Evolutionary conservation across 2,329 filamentous ascomycete species (phyloP), one percentile per base, ranked within the genome.

Genomic region (Pyrenophora teres): DNA sequence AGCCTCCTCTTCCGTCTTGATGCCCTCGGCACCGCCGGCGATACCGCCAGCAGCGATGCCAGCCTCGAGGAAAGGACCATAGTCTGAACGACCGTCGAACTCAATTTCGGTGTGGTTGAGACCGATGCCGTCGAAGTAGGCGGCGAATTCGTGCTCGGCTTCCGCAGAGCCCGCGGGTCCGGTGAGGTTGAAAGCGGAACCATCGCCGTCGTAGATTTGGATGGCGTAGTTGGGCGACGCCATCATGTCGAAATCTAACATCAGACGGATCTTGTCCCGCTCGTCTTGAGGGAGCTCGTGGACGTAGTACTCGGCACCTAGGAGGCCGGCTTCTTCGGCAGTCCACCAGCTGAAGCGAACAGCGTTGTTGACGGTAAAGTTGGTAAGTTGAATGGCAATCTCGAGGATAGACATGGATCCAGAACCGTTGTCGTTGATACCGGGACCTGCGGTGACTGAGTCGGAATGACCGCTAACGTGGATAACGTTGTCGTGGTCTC

Each of bases 71-170:
- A 93, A 92, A 1, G 84, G 87, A 43, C 86, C 87, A 63, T 93
- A 93, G 73, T 94, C 90, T 57, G 86, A 90, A 52, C 89, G 85
- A 6, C 89, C 89, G 62, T 91, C 87, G 60, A 94, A 93, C 2
- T 84, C 82, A 23, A 89, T 89, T 51, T 88, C 84, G 0, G 84
- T 88, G 68, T 86, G 66, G 52, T 68, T 67, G 8, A 68, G 56
- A 3, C 64, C 61, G 9, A 66, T 60, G 45, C 66, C 67, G 37
- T 67, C 57, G 36, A 71, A 71, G 54, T 68, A 71, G 44, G 65
- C 57, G 9, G 67, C 55, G 36, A 87, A 72, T 86, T 85, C 50
- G 86, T 78, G 1, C 80, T 85, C 82, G 49, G 90, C 79, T 68
- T 90, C 81, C 56, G 87, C 83, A 0, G 87, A 91, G 1, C 90